Evolutionary conservation across 371 early-diverging fungal genomes (phyloP).

Genomic region (Apophysomyces trapeziformis): DNA sequence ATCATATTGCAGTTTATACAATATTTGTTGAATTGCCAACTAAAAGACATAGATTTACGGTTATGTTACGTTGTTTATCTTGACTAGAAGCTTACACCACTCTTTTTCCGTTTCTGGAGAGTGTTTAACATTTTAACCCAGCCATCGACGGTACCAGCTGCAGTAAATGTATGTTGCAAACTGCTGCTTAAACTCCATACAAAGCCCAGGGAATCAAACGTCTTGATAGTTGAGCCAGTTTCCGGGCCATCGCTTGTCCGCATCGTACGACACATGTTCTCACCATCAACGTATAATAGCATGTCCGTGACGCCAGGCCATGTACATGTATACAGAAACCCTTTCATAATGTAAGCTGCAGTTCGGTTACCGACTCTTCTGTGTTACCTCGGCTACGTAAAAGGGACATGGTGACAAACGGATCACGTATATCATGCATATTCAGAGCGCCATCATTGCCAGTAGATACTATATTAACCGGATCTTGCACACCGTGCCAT

Average conservation of each 20-base stretch:
- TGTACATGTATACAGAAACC: constrained; percentile 1
- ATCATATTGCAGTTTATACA: constrained; percentile 28
- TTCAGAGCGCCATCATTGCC: constrained; percentile 19
- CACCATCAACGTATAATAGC: constrained; percentile 18
- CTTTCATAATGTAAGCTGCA: neutral
- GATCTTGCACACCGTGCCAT: constrained; percentile 23
- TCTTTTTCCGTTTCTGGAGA: constrained; percentile 14
- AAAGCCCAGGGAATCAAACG: neutral
- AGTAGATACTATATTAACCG: constrained; percentile 14
- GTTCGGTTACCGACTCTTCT: neutral
- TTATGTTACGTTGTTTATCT: neutral
- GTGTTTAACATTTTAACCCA: constrained; percentile 22
- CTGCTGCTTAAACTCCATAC: constrained; percentile 15
- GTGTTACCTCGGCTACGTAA: constrained; percentile 25
- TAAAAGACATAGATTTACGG: neutral
- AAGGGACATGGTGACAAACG: constrained; percentile 9
- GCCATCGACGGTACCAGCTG: constrained; percentile 16
- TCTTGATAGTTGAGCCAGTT: neutral
- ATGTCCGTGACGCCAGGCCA: constrained; percentile 17
- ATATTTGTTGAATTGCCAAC: constrained; percentile 13
- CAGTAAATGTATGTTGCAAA: constrained; percentile 19
- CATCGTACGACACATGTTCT: constrained; percentile 9
- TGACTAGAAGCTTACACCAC: constrained; percentile 5
- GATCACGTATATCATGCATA: constrained; percentile 20
- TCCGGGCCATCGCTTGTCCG: neutral